Evolutionary conservation across 768 basidiomycete species (phyloP).

Genomic region (Xerocomellus amylosporus): DNA sequence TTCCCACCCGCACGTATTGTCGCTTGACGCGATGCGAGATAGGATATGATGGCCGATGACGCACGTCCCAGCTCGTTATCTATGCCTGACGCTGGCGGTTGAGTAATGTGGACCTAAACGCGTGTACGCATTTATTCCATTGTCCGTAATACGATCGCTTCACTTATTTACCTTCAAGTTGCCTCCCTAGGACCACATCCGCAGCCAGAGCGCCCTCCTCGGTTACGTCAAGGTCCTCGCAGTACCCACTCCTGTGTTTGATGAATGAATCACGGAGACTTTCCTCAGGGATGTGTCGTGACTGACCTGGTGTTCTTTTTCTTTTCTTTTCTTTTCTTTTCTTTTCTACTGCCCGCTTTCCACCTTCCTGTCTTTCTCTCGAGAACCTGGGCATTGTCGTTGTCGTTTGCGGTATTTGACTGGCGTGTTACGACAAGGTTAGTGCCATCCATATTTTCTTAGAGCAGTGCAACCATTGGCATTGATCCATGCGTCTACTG

Average conservation of each 20-base stretch:
- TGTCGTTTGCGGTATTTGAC: not conserved
- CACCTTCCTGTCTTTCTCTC: not conserved
- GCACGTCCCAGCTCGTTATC: constrained; percentile 2
- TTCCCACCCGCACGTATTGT: not conserved
- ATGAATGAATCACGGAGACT: not conserved
- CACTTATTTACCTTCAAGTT: not conserved
- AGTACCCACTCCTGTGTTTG: not conserved
- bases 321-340: too few species aligned
- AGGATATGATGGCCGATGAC: not conserved
- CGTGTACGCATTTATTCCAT: not conserved
- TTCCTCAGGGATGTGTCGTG: not conserved
- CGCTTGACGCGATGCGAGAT: constrained; percentile 7
- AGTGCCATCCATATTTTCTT: not conserved
- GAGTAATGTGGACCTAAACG: not conserved
- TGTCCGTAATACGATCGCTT: not conserved
- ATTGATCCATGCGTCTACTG: not conserved
- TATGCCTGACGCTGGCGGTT: not conserved
- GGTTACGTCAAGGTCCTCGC: not conserved
- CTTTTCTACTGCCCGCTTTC: too few species aligned
- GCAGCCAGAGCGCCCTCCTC: not conserved
- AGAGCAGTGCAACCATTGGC: not conserved
- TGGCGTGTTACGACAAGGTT: too few species aligned
- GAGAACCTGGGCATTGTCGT: not conserved
- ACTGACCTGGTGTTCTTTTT: not conserved
- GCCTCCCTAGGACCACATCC: not conserved